phyloP scores from a whole-genome alignment of 345 rosid genomes.

The Eucalyptus tenuipes region DNA sequence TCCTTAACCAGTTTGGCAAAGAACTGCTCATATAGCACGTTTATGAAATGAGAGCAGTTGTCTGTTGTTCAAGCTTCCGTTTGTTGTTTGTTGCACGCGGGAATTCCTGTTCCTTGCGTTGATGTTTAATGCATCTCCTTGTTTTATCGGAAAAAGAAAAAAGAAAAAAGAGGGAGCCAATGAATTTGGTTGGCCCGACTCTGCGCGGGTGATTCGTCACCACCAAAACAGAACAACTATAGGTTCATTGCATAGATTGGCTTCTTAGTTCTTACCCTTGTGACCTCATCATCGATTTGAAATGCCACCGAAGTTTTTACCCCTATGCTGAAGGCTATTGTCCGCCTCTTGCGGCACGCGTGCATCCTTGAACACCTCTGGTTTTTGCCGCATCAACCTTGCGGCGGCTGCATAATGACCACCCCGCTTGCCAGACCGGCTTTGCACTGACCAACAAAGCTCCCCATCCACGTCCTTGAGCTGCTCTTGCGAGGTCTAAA shows the following conservation, averaged over 20 bases:
- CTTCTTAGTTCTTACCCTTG: background rate
- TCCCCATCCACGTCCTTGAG: background rate
- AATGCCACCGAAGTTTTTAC: background rate
- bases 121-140: background rate
- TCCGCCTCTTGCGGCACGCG: background rate
- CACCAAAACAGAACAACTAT: background rate
- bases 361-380: background rate
- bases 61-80: background rate
- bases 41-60: background rate
- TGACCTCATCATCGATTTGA: background rate
- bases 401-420: background rate
- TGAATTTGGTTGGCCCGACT: background rate
- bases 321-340: background rate
- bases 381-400: background rate
- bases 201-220: background rate
- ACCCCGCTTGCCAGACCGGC: background rate
- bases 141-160: background rate
- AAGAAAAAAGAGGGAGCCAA: background rate
- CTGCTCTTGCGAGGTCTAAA: background rate
- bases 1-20: background rate
- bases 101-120: background rate
- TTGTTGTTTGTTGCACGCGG: background rate
- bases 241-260: background rate
- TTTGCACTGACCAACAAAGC: background rate
- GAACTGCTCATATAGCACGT: background rate